phyloP scores from a whole-genome alignment of 768 basidiomycete genomes.

The Fomitopsis serialis region DNA sequence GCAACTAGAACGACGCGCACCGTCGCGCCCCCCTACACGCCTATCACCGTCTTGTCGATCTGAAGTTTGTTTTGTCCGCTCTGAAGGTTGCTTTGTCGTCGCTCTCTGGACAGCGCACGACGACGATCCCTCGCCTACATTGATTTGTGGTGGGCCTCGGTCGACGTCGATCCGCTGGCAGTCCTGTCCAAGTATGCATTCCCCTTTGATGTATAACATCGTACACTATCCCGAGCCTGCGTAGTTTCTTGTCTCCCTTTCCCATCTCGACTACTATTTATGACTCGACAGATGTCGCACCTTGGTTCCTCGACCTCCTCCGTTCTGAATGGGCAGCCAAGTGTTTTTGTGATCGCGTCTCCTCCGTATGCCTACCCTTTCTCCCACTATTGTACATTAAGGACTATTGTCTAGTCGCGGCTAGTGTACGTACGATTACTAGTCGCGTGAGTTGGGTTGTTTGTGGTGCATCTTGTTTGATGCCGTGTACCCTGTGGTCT shows the following conservation, averaged over 20 bases:
- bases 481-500: background rate
- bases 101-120: background rate
- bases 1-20: too few species aligned
- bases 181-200: constrained; percentile 8
- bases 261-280: constrained; percentile 1
- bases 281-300: background rate
- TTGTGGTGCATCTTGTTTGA: background rate
- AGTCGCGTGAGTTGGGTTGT: constrained; percentile 1
- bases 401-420: background rate
- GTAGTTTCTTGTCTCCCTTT: background rate
- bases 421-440: constrained; percentile 5
- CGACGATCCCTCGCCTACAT: background rate
- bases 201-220: constrained; percentile 8
- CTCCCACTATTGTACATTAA: background rate
- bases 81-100: background rate
- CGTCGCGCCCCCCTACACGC: too few species aligned
- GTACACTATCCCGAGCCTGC: constrained; percentile 1
- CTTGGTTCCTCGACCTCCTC: constrained; percentile 9
- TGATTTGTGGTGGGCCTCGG: background rate
- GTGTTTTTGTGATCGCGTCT: background rate
- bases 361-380: background rate
- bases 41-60: too few species aligned
- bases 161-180: background rate
- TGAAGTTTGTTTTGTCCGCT: too few species aligned
- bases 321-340: constrained; percentile 6